Base-by-base conservation (phyloP, 495 filamentous ascomycete species). In the Tuber melanosporum region DNA sequence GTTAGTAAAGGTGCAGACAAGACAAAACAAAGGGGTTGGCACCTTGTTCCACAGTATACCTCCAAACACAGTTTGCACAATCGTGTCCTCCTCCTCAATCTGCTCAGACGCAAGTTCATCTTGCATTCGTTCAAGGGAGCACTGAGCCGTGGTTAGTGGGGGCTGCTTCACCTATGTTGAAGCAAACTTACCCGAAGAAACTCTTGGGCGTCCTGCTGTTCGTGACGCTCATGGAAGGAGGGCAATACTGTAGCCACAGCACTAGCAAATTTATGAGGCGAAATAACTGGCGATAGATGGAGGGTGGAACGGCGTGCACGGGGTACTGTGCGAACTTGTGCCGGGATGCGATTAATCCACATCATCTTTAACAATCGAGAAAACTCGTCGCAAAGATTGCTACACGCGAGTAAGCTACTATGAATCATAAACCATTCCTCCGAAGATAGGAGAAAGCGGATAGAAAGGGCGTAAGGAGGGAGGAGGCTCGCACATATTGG, bases 11-110 rank as follows among this genome's bases (percentile, higher is more conserved):
- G 71, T 36, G 57, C 12, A 9, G 75, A 77, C 44, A 32, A 73
- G 74, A 57, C 41, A n/a, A 66, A 43, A 52, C 9, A 77, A 70
- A 71, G 26, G 52, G 26, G 26, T 66, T 66, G n/a, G 57, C 79
- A 82, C 80, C 74, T 82, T 82, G n/a, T 82, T 82, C 80, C 80
- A 82, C 45, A 82, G 45, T 43, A 82, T 74, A 73, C 80, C 80
- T 49, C 80, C 80, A 69, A 82, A 82, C 26, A 82, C 80, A 20
- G 74, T 62, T 15, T 82, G 80, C 47, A 82, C 76, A 36, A 82
- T 82, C 8, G 76, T 82, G 39, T 82, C 74, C 71, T 82, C 80
- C 62, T 32, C 70, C 49, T 72, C 76, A 44, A 71, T 52, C 41
- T 71, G 78, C 66, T 82, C 79, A 39, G 73, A 76, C 69, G 81